Conservation (phyloP, 306 rosid species). For the Begonia masoniana region DNA sequence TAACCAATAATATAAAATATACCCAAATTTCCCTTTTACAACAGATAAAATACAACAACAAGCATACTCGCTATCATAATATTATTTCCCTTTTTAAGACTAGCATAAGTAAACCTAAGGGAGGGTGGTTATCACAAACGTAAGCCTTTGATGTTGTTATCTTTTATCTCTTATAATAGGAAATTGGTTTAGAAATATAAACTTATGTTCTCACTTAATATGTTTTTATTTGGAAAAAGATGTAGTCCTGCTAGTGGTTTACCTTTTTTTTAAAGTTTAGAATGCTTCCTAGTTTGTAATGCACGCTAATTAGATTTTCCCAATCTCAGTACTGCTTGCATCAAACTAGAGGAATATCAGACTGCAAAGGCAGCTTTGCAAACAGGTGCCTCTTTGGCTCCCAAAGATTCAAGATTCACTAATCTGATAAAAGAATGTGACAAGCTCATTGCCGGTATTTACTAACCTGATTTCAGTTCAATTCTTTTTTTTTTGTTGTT, state of each 20-base stretch:
- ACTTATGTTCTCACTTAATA: neutral
- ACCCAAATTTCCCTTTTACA: no score
- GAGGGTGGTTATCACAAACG: no score
- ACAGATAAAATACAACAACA: no score
- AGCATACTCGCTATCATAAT: no score
- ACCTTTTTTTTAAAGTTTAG: neutral
- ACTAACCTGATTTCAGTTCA: neutral
- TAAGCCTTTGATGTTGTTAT: neutral
- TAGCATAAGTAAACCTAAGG: no score
- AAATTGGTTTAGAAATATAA: neutral
- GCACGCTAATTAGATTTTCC: no score
- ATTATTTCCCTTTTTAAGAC: no score
- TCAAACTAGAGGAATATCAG: constrained; percentile 77
- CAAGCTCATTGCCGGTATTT: constrained; percentile 46
- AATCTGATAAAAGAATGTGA: constrained; percentile 58
- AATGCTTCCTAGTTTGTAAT: neutral
- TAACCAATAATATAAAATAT: no score
- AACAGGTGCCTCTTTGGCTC: constrained; percentile 48
- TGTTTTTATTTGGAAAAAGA: neutral
- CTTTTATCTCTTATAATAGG: neutral
- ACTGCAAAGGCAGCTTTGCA: constrained; percentile 77
- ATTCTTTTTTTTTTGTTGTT: no score
- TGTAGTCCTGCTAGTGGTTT: neutral
- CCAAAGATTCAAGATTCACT: constrained; percentile 38
- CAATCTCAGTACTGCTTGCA: constrained; percentile 51